Evolutionary conservation across 768 basidiomycete genomes (phyloP).

Genomic region (Leccinum rimulosum): DNA sequence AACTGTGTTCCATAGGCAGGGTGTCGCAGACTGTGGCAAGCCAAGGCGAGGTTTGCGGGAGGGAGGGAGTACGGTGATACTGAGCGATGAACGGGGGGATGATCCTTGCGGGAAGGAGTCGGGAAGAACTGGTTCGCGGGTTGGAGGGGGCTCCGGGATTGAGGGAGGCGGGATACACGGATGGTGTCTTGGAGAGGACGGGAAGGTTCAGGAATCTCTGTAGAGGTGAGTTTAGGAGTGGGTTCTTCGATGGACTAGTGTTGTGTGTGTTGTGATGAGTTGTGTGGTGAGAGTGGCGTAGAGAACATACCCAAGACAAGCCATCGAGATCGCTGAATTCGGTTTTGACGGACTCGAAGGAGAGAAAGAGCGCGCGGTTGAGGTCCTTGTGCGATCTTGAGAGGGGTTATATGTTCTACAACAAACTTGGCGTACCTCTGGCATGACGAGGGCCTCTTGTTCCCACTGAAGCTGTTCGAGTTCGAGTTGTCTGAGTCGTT

Average conservation of each 20-base stretch:
- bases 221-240: slow-evolving; percentile 24
- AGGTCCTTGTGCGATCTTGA: slow-evolving; percentile 23
- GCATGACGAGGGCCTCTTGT: slow-evolving; percentile 54
- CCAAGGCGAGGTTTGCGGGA: slow-evolving; percentile 11
- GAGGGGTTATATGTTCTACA: too few species aligned
- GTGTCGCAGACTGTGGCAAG: slow-evolving; percentile 12
- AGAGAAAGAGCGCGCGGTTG: slow-evolving; percentile 31
- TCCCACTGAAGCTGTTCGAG: slow-evolving; percentile 54
- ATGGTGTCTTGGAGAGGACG: slow-evolving; percentile 42
- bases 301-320: slow-evolving; percentile 36
- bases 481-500: slow-evolving; percentile 47
- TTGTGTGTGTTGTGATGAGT: not conserved
- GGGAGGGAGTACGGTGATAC: slow-evolving; percentile 6
- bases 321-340: slow-evolving; percentile 65
- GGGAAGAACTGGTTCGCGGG: slow-evolving; percentile 27
- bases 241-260: slow-evolving; percentile 27
- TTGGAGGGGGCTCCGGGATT: slow-evolving; percentile 15
- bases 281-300: not conserved
- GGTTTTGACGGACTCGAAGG: slow-evolving; percentile 55
- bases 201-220: slow-evolving; percentile 16
- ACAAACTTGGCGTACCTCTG: slow-evolving; percentile 39
- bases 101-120: slow-evolving; percentile 14
- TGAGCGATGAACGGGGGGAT: slow-evolving; percentile 6
- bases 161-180: slow-evolving; percentile 31
- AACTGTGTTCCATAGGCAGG: slow-evolving; percentile 10